Base-by-base conservation (phyloP, 2,329 filamentous ascomycete species). In the Neofusicoccum sp. region DNA sequence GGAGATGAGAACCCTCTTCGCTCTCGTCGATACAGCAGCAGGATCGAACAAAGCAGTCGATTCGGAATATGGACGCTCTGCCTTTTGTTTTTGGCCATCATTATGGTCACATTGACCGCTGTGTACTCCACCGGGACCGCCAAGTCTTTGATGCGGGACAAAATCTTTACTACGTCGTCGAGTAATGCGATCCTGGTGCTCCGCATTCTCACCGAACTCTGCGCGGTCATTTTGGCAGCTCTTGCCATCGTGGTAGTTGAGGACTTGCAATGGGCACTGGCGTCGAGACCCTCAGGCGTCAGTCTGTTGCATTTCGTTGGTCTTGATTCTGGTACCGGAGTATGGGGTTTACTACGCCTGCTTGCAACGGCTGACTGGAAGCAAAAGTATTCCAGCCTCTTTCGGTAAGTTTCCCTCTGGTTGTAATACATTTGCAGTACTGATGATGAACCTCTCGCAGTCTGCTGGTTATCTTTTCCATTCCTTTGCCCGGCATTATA, bases 241-340 rank as follows among this genome's bases (percentile, higher is more conserved):
- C 58, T 61, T 14, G 58, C 41, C 16, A 37, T 61, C 12, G 47
- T 61, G 6, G 37, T 61, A 2, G 58, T 61, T 2, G 58, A 61
- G n/a, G 58, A 61, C 22, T 28, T 61, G 36, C 58, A 61, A 43
- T 61, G 58, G 58, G 47, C 58, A 4, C 31, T 61, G 28, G 58
- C 58, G 14, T 61, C 58, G 2, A 49, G 58, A n/a, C 58, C 58
- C 3, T 34, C 28, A 7, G 58, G 58, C 6, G 58, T 61, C 12
- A 33, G 58, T 34, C 28, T 61, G 31, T 12, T 58, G 39, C 54
- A 58, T 4, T 58, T 58, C 28, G 39, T 58, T 9, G 58, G 58
- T 6, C 45, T 61, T 9, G 58, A 61, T 22, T 43, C 58, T 1
- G 58, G 58, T 6, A 61, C 58, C 5, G 58, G 58, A 12, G 47